Evolutionary conservation across 768 basidiomycete genomes (phyloP).

Genomic region (Auricularia sp.): DNA sequence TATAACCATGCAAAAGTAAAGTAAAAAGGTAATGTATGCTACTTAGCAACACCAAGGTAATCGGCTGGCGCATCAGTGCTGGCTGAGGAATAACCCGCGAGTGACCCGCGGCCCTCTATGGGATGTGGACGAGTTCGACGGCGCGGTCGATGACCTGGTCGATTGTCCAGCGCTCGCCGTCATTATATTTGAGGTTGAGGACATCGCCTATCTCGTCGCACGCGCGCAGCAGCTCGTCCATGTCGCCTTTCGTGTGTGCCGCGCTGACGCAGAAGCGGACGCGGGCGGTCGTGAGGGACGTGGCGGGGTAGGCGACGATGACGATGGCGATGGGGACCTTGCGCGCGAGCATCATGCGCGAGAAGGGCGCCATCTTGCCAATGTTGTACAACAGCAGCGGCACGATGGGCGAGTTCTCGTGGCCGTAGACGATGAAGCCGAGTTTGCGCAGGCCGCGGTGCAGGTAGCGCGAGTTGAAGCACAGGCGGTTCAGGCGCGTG

Average conservation of each 20-base stretch:
- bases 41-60: too few relatives aligned
- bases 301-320: constrained; percentile 85
- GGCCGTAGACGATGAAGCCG: constrained; percentile 94
- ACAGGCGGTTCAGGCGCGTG: constrained; percentile 73
- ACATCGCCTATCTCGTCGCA: constrained; percentile 88
- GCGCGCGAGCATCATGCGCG: constrained; percentile 71
- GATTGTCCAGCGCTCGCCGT: constrained; percentile 62
- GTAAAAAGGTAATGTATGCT: too few relatives aligned
- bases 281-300: constrained; percentile 76
- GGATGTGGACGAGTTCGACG: constrained; percentile 56
- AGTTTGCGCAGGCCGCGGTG: constrained; percentile 76
- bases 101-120: not conserved
- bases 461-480: constrained; percentile 93
- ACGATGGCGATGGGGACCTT: constrained; percentile 78
- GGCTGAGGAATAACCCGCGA: too few relatives aligned
- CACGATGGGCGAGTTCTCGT: constrained; percentile 84
- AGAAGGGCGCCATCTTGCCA: constrained; percentile 89
- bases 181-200: constrained; percentile 80
- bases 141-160: constrained; percentile 64
- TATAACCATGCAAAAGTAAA: too few relatives aligned
- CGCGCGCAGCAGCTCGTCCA: constrained; percentile 75
- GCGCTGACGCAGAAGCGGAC: constrained; percentile 93
- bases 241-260: constrained; percentile 93
- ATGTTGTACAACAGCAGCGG: constrained; percentile 88
- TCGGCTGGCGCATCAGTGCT: too few relatives aligned